A percentile compares a stretch with the other conserved stretches of the same genome.
phyloP scores from a whole-genome alignment of 106 monocot genomes.

The Triglochin maritima region DNA sequence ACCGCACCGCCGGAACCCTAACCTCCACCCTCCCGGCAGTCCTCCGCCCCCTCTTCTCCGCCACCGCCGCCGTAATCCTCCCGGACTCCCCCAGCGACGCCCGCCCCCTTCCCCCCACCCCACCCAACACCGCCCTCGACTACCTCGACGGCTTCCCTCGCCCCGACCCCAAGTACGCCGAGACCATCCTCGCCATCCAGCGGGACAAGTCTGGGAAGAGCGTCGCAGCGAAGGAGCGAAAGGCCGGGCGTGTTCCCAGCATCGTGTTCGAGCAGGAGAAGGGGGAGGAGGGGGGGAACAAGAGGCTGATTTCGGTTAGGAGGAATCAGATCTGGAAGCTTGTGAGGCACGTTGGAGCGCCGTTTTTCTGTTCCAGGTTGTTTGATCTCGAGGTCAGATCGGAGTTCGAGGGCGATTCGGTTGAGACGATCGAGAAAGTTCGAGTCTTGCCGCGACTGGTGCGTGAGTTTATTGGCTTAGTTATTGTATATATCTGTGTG shows the following conservation, averaged over 20 bases:
- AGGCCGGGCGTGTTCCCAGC: slow-evolving; percentile 72
- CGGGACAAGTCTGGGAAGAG: slow-evolving; percentile 50
- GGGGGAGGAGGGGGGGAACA: slow-evolving; percentile 92
- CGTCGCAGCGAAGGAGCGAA: slow-evolving; percentile 70
- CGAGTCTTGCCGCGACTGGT: slow-evolving; percentile 84
- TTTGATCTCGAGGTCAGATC: slow-evolving; percentile 80
- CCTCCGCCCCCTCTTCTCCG: background rate
- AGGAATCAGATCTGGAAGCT: slow-evolving; percentile 90
- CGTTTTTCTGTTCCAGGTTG: slow-evolving; percentile 74
- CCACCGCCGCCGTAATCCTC: background rate
- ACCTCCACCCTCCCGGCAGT: background rate
- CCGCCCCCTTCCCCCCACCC: background rate
- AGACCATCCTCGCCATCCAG: slow-evolving; percentile 68
- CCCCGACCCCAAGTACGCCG: slow-evolving; percentile 78
- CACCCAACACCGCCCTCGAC: slow-evolving; percentile 1
- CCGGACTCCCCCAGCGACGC: background rate
- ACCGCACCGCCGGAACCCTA: slow-evolving; percentile 19
- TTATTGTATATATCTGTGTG: too few species aligned
- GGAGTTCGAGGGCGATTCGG: slow-evolving; percentile 17
- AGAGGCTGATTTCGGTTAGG: slow-evolving; percentile 74
- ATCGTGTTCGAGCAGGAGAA: slow-evolving; percentile 97
- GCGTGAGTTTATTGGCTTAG: background rate
- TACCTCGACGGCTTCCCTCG: slow-evolving; percentile 71
- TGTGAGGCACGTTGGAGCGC: slow-evolving; percentile 63
- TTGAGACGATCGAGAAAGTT: slow-evolving; percentile 73